Conservation (phyloP, 441 rosid species). For the Erysimum pusillum region DNA sequence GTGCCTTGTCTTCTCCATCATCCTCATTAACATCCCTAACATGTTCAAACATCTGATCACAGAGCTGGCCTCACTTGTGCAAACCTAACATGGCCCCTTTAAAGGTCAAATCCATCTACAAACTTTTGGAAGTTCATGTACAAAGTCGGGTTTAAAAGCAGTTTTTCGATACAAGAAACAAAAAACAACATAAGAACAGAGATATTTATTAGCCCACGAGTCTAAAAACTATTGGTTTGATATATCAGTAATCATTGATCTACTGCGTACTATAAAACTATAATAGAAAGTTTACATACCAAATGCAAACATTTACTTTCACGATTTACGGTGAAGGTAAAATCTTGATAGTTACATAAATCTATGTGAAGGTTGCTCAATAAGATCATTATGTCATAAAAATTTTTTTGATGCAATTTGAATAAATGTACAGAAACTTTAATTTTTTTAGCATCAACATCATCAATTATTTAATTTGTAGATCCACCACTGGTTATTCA, state of each 20-base stretch:
- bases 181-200: conserved; percentile 10
- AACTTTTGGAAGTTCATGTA: conserved; percentile 20
- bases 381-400: background rate
- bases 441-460: background rate
- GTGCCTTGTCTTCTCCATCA: conserved; percentile 51
- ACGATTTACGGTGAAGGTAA: background rate
- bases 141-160: background rate
- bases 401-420: background rate
- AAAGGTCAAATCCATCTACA: conserved; percentile 41
- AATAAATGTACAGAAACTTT: background rate
- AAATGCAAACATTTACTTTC: conserved; percentile 7
- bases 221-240: conserved; percentile 22
- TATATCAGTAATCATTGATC: conserved; percentile 19
- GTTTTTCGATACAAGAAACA: conserved; percentile 20
- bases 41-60: conserved; percentile 48
- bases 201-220: conserved; percentile 29
- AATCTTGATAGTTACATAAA: conserved; percentile 15
- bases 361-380: background rate
- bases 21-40: conserved; percentile 45
- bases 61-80: conserved; percentile 50
- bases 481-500: too few relatives aligned
- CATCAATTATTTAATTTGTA: too few relatives aligned
- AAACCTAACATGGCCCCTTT: conserved; percentile 48
- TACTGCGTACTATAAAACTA: conserved; percentile 10
- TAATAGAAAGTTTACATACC: background rate